Evolutionary conservation across 176 grass and related monocot species (phyloP), one percentile per base, ranked within the genome.

Genomic region (Areca catechu): DNA sequence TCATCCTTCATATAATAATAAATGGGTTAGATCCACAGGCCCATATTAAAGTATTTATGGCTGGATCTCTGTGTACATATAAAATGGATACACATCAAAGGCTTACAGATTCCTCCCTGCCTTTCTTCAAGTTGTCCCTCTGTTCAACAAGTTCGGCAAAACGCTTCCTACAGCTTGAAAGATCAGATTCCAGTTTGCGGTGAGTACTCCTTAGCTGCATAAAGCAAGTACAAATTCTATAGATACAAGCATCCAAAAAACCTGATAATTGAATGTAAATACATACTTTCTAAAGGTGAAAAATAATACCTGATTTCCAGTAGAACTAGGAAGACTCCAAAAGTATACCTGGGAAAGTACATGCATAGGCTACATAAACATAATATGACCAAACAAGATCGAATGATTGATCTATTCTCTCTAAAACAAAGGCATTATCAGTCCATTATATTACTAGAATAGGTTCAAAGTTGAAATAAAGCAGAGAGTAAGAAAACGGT

Each of bases 241-340:
- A 43, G 10, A 12, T 43, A 43, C 34, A 43, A 14, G 34, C 34
- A 43, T 14, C 34, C 34, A 12, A 14, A 43, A 43, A 12, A 43
- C 7, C 34, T 12, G 34, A 43, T 43, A 12, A 43, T 43, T 43
- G 34, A 43, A 43, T 43, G 6, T 43, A 43, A 43, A 43, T 12
- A 43, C 7, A 2, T 14, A 43, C 1, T 14, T 25, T 51, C 62
- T 9, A 66, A 53, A 66, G 17, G 0, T 17, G 20, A 50, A 20
- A 51, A 4, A 28, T 16, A 27, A 49, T 79, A 97, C 92, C 92
- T 97, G 86, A 74, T 97, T 97, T 67, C 92, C 83, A 82, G 86
- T 75, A 87, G 80, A 97, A 73, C 92, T 97, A 51, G 92, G 92
- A 75, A 97, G 92, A 65, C 92, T 91, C 92, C 92, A 97, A 77